Evolutionary conservation across 2,329 filamentous ascomycete species (phyloP).

Genomic region (Exophiala viscosa): DNA sequence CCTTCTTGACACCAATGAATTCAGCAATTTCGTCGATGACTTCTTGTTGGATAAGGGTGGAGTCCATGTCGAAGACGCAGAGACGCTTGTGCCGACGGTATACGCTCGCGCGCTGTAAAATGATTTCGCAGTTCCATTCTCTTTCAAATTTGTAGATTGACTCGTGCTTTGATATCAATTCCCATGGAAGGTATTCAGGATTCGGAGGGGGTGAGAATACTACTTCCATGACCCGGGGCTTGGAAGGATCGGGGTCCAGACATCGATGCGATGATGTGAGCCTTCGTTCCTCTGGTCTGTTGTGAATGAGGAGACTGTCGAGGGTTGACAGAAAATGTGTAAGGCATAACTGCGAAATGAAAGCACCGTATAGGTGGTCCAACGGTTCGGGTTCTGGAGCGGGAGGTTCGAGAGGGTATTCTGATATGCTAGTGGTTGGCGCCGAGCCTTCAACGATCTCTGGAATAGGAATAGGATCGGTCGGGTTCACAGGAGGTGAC

Average conservation of each 20-base stretch:
- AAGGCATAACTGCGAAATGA: constrained; percentile 53
- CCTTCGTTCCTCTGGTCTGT: constrained; percentile 41
- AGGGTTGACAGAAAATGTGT: constrained; percentile 55
- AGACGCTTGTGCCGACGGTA: constrained; percentile 77
- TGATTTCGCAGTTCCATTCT: constrained; percentile 84
- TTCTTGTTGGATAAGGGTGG: constrained; percentile 93
- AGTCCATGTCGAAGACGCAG: constrained; percentile 98
- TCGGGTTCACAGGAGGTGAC: constrained; percentile 35
- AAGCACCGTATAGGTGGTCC: constrained; percentile 54
- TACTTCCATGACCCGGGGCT: constrained; percentile 51
- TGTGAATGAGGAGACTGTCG: constrained; percentile 38
- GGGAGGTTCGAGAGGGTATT: constrained; percentile 54
- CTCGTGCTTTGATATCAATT: constrained; percentile 74
- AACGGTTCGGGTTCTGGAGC: constrained; percentile 52
- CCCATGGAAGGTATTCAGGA: constrained; percentile 50
- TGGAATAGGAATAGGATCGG: constrained; percentile 40
- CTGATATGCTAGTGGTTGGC: constrained; percentile 49
- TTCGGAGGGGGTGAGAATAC: constrained; percentile 50
- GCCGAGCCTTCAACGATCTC: constrained; percentile 45
- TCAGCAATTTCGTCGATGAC: constrained; percentile 94
- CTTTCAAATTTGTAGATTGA: constrained; percentile 78
- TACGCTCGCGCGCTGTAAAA: constrained; percentile 68
- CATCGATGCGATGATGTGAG: constrained; percentile 47
- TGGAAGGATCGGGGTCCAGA: constrained; percentile 38
- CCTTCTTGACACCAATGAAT: constrained; percentile 72